These are phyloP conservation scores for Corrigiola litoralis DNA, from an alignment of 179 eudicot species.

Conservation along the genomic window DNA sequence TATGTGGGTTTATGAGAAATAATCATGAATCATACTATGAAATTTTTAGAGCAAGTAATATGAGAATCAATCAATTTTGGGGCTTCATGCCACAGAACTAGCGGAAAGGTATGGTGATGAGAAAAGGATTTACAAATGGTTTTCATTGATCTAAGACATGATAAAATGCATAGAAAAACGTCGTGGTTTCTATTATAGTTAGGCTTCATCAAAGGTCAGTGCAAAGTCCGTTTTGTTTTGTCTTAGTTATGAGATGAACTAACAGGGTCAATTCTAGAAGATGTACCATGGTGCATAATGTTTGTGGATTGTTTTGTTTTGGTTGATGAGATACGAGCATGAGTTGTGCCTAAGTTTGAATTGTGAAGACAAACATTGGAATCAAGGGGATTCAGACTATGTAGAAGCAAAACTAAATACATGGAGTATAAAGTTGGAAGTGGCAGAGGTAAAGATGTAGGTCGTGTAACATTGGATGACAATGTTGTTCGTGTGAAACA, in stretches of 20 bases:
- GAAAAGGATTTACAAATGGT: too few relatives aligned
- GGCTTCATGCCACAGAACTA: too few relatives aligned
- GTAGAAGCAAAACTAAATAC: background rate
- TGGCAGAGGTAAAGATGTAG: background rate
- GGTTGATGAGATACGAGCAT: background rate
- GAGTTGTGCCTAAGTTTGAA: background rate
- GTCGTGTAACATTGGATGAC: background rate
- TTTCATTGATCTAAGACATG: too few relatives aligned
- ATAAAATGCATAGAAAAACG: too few relatives aligned
- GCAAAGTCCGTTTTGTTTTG: background rate
- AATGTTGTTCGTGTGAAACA: too few relatives aligned
- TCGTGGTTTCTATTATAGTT: too few relatives aligned
- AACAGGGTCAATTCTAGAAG: background rate
- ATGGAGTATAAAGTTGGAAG: background rate
- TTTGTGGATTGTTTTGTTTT: background rate
- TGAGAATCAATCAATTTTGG: too few relatives aligned
- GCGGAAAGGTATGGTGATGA: too few relatives aligned
- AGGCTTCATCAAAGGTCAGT: background rate
- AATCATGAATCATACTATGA: too few relatives aligned
- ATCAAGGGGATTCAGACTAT: background rate
- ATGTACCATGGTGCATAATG: conserved; percentile 2
- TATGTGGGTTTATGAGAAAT: too few relatives aligned
- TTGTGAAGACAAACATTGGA: too few relatives aligned
- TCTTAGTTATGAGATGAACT: background rate
- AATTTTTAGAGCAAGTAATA: too few relatives aligned